Evolutionary conservation across 2,329 filamentous ascomycete species (phyloP).

Genomic region (Nannizzia gypsea): DNA sequence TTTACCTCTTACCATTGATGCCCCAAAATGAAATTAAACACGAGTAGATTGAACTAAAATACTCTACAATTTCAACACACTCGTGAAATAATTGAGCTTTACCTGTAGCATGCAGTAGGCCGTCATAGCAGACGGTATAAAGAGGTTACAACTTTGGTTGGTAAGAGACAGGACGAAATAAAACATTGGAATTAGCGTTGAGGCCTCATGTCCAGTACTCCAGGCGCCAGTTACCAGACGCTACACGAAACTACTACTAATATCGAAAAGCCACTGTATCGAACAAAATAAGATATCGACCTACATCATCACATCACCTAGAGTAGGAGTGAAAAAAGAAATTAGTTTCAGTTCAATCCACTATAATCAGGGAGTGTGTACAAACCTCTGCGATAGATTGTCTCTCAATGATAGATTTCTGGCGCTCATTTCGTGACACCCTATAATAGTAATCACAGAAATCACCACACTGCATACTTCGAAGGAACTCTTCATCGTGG

Average conservation of each 20-base stretch:
- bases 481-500: constrained; percentile 91
- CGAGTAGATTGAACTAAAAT: too few species aligned
- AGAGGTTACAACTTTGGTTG: too few species aligned
- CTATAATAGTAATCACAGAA: constrained; percentile 89
- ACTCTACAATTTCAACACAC: too few species aligned
- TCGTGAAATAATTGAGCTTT: too few species aligned
- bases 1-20: neutral
- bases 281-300: neutral
- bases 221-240: too few species aligned
- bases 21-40: neutral
- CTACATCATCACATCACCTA: neutral
- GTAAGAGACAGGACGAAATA: too few species aligned
- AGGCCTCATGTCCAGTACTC: too few species aligned
- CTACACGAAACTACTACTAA: too few species aligned
- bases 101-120: too few species aligned
- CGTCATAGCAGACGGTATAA: too few species aligned
- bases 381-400: constrained; percentile 42
- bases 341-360: neutral
- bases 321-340: too few species aligned
- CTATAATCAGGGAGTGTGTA: constrained; percentile 1
- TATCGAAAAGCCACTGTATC: neutral
- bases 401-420: constrained; percentile 76
- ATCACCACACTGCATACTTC: constrained; percentile 85
- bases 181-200: too few species aligned
- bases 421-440: constrained; percentile 67